These are phyloP conservation scores for Stropharia rugosoannulata DNA, from an alignment of 768 basidiomycete species.

Conservation along the genomic window DNA sequence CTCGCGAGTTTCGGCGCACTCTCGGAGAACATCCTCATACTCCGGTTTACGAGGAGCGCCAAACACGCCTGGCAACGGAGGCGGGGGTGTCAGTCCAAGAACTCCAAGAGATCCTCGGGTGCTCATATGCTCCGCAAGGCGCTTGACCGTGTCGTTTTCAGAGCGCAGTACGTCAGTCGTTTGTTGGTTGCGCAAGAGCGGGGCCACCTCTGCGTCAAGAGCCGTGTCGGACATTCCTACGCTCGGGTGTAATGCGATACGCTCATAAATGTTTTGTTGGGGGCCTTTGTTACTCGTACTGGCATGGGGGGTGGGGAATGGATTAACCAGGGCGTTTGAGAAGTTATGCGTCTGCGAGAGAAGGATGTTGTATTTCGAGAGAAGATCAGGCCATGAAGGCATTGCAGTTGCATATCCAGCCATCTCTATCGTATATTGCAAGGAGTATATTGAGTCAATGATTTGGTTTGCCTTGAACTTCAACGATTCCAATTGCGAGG, in stretches of 20 bases:
- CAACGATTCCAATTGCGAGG: constrained; percentile 74
- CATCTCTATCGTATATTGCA: constrained; percentile 64
- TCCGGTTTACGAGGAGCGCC: constrained; percentile 39
- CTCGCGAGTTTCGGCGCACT: constrained; percentile 63
- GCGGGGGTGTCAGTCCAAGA: constrained; percentile 32
- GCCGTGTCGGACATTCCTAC: constrained; percentile 58
- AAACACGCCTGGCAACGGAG: constrained; percentile 28
- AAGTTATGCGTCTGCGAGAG: constrained; percentile 82
- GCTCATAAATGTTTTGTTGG: constrained; percentile 51
- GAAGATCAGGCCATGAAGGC: constrained; percentile 84
- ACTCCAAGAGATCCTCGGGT: constrained; percentile 56
- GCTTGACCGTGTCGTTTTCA: constrained; percentile 72
- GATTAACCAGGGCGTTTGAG: constrained; percentile 56
- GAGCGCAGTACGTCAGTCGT: constrained; percentile 71
- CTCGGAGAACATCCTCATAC: constrained; percentile 63
- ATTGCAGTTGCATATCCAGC: constrained; percentile 57
- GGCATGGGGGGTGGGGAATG: constrained; percentile 25
- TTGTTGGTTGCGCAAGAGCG: constrained; percentile 76
- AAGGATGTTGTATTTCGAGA: constrained; percentile 83
- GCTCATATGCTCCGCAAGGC: constrained; percentile 65
- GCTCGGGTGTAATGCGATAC: constrained; percentile 67
- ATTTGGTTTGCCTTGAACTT: constrained; percentile 78
- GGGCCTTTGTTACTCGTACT: constrained; percentile 10
- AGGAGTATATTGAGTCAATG: constrained; percentile 68
- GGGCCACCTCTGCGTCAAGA: constrained; percentile 72